Percentiles rank a stretch among this genome's conserved stretches.
Conservation (phyloP, 495 filamentous ascomycete genomes). For the Aspergillus sclerotiicarbonarius region DNA sequence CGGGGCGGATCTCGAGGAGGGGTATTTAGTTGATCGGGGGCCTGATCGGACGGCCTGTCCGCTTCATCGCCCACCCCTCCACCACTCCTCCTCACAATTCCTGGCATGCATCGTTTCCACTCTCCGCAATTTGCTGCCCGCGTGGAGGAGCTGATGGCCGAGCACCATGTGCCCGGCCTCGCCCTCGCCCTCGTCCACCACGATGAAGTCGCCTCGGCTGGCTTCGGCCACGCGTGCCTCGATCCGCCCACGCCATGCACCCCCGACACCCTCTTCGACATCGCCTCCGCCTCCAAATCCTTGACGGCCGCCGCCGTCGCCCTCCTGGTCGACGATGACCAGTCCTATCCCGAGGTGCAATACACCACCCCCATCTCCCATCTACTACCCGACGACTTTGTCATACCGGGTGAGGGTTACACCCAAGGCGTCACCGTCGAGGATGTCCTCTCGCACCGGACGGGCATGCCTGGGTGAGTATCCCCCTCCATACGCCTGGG, state of each 20-base stretch:
- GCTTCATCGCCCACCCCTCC: too few relatives aligned
- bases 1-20: too few relatives aligned
- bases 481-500: not conserved
- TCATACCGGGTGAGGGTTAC: constrained; percentile 22
- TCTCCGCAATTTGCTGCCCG: constrained; percentile 2
- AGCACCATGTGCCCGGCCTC: constrained; percentile 17
- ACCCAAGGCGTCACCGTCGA: constrained; percentile 29
- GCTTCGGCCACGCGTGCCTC: constrained; percentile 9
- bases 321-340: constrained; percentile 25
- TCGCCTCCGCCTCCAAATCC: constrained; percentile 25
- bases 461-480: constrained; percentile 25
- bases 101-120: not conserved
- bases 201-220: constrained; percentile 8
- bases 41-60: too few relatives aligned
- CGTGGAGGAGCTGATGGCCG: constrained; percentile 14
- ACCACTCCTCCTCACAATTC: not conserved
- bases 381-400: constrained; percentile 31
- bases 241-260: constrained; percentile 10
- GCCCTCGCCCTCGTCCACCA: constrained; percentile 15
- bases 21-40: too few relatives aligned
- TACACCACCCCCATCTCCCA: constrained; percentile 25
- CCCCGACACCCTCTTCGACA: constrained; percentile 23
- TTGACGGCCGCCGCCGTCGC: constrained; percentile 32
- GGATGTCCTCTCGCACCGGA: constrained; percentile 29
- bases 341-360: constrained; percentile 24